These are phyloP conservation scores for Begonia peltatifolia DNA, from an alignment of 306 rosid species.

Conservation along the genomic window DNA sequence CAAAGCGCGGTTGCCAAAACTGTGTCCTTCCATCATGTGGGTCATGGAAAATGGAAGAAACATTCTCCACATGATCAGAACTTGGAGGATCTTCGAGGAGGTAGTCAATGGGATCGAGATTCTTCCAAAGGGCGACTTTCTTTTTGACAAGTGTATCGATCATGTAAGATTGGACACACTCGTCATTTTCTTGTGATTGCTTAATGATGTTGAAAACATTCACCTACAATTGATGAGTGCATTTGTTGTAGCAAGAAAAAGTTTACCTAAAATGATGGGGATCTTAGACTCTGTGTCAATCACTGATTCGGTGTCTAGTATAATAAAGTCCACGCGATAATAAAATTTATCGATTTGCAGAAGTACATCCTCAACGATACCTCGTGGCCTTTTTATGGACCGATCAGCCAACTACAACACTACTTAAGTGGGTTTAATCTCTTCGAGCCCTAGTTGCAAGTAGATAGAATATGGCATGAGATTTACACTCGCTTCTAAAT, in stretches of 20 bases:
- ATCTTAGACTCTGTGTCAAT: not conserved
- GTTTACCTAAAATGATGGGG: conserved; percentile 3
- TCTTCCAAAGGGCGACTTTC: no score
- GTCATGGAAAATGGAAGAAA: no score
- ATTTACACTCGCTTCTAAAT: conserved; percentile 7
- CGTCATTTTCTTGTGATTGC: no score
- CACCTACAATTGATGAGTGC: not conserved
- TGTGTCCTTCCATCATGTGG: no score
- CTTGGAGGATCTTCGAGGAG: no score
- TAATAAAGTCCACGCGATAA: not conserved
- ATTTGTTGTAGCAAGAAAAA: not conserved
- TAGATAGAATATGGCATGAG: not conserved
- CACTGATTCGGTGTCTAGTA: not conserved
- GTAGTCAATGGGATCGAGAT: no score
- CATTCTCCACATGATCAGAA: no score
- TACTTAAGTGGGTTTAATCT: conserved; percentile 1
- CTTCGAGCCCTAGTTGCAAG: not conserved
- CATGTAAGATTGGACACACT: no score
- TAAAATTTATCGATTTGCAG: conserved; percentile 4
- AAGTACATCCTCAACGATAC: not conserved
- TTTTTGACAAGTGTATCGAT: no score
- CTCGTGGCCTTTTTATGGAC: not conserved
- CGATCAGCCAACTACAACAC: not conserved
- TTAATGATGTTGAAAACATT: no score
- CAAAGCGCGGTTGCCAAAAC: no score